Conservation (phyloP, 306 rosid genomes). For the Rosa lucieae region DNA sequence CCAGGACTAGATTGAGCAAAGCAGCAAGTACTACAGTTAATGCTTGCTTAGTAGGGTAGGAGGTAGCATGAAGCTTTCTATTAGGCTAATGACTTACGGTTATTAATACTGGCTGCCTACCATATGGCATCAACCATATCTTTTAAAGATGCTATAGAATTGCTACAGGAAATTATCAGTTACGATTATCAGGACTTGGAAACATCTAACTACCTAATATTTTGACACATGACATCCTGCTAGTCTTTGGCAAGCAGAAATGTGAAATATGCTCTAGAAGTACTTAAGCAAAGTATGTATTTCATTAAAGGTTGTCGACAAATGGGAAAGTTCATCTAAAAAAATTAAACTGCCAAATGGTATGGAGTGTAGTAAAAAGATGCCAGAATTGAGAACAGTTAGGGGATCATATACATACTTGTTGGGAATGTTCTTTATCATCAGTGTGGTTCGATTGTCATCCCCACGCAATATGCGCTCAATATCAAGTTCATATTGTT, state of each 20-base stretch:
- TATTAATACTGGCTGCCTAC: neutral
- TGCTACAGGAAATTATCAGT: neutral
- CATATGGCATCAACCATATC: neutral
- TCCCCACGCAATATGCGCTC: slow-evolving; percentile 66
- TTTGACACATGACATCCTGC: neutral
- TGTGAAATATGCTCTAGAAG: neutral
- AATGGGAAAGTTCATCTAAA: neutral
- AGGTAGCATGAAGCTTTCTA: neutral
- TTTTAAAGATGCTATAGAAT: neutral
- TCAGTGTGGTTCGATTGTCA: slow-evolving; percentile 74
- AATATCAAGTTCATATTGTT: slow-evolving; percentile 72
- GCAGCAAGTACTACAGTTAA: neutral
- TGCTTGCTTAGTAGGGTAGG: neutral
- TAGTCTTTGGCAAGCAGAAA: neutral
- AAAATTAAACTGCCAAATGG: neutral
- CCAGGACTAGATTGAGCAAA: neutral
- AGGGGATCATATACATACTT: slow-evolving; percentile 49
- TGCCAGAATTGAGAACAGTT: slow-evolving; percentile 16
- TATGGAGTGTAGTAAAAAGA: neutral
- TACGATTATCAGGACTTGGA: neutral
- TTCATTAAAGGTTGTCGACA: neutral
- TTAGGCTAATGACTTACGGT: neutral
- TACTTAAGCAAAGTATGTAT: neutral
- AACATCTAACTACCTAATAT: neutral
- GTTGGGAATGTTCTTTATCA: slow-evolving; percentile 89